Evolutionary conservation across 2,329 filamentous ascomycete species (phyloP), one percentile per base, ranked within the genome.

Genomic region (Pseudocercospora fijiensis): DNA sequence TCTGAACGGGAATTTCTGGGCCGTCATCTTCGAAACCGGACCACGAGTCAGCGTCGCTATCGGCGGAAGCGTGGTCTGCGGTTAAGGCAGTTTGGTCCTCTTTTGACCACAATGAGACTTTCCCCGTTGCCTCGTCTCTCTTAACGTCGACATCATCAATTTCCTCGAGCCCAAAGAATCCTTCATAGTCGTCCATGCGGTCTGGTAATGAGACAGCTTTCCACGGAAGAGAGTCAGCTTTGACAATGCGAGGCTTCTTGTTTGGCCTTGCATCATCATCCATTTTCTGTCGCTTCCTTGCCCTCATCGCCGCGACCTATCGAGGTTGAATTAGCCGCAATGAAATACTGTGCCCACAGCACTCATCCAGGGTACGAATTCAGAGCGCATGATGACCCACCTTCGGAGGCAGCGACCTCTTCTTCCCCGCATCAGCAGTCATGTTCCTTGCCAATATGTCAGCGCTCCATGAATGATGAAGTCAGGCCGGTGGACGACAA

Each of bases 111-210:
- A 80, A 83, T 5, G 78, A 76, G 4, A 82, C 67, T 16, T 72
- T 74, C 7, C 86, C 87, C 28, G 88, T 83, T 2, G 72, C 70
- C 0, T 70, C 71, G 24, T 82, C 79, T 66, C 84, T 86, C 47
- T 96, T 81, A n/a, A 99, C 83, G 28, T 96, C 90, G 1, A 99
- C 91, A 58, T 91, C 92, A 16, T 96, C 91, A 53, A 98, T 89
- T 72, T 98, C 93, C 73, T 99, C 92, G 1, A 99, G 80, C 0
- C 91, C 92, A 71, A 89, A 96, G 76, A 99, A 97, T 0, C 95
- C 95, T 68, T 96, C 92, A n/a, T 91, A 91, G 78, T 97, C 91
- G 52, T 94, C 88, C 70, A 93, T 82, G 74, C 90, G 87, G 73
- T 93, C 90, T 6, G 91, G 91, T 70, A 89, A 80, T 37, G 80